phyloP scores from a whole-genome alignment of 768 basidiomycete species.

The Asterophora lycoperdoides region DNA sequence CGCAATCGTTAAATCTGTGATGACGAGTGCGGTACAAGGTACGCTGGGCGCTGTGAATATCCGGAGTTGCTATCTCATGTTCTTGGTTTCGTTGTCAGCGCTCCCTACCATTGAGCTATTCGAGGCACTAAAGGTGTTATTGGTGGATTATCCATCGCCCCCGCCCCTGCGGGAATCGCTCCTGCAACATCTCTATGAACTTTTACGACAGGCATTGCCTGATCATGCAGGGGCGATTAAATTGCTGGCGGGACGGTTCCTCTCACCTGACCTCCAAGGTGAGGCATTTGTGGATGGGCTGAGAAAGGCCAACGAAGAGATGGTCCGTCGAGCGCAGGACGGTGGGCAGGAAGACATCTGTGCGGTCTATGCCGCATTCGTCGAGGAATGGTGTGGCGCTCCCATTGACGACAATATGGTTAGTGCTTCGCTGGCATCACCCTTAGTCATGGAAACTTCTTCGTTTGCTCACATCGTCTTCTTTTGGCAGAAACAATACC shows the following conservation, averaged over 20 bases:
- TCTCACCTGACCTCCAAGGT: conserved; percentile 27
- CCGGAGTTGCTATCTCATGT: conserved; percentile 4
- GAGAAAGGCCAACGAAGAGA: conserved; percentile 35
- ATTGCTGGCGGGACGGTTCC: conserved; percentile 30
- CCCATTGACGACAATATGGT: conserved; percentile 48
- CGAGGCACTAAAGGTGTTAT: conserved; percentile 32
- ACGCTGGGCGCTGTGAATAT: conserved; percentile 8
- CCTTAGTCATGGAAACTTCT: neutral
- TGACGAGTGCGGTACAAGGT: conserved; percentile 74
- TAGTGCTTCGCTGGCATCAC: conserved; percentile 23
- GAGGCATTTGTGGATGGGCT: conserved; percentile 36
- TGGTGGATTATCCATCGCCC: conserved; percentile 35
- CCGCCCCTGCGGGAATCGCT: conserved; percentile 30
- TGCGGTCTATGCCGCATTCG: conserved; percentile 44
- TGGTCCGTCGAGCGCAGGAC: conserved; percentile 23
- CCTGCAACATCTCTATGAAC: conserved; percentile 37
- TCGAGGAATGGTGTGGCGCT: conserved; percentile 48
- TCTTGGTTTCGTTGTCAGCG: conserved; percentile 24
- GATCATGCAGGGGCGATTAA: conserved; percentile 33
- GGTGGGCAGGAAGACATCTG: conserved; percentile 22
- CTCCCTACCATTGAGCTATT: conserved; percentile 40
- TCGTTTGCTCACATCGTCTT: conserved; percentile 14
- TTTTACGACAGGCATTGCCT: conserved; percentile 29
- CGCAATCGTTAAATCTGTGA: conserved; percentile 75
- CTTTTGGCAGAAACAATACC: conserved; percentile 47